These are phyloP conservation scores for Neurospora sp. DNA, from an alignment of 495 filamentous ascomycete species.

Conservation along the genomic window DNA sequence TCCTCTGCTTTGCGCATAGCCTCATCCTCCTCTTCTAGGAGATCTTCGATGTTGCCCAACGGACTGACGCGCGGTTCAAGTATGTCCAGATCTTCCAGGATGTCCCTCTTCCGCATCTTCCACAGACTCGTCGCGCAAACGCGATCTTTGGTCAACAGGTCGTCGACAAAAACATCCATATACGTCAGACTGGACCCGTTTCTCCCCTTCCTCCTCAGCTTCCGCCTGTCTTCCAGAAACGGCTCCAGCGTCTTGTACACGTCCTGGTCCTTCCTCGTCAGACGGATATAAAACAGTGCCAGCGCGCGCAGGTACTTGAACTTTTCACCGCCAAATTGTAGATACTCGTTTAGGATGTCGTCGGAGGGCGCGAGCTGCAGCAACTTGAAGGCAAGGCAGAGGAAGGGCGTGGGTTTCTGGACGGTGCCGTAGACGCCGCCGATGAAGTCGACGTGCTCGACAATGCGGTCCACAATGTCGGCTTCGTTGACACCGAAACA, in stretches of 20 bases:
- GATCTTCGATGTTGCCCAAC: slow-evolving; percentile 74
- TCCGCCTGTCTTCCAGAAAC: slow-evolving; percentile 70
- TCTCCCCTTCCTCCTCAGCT: slow-evolving; percentile 64
- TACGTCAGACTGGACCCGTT: slow-evolving; percentile 63
- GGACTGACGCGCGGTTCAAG: slow-evolving; percentile 80
- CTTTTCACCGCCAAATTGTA: slow-evolving; percentile 59
- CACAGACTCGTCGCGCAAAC: slow-evolving; percentile 87
- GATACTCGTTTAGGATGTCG: slow-evolving; percentile 71
- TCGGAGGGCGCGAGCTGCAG: slow-evolving; percentile 74
- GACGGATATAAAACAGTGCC: slow-evolving; percentile 83
- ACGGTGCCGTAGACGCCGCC: slow-evolving; percentile 76
- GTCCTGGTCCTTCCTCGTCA: slow-evolving; percentile 74
- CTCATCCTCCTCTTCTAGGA: slow-evolving; percentile 58
- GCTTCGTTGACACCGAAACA: slow-evolving; percentile 91
- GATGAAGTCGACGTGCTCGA: slow-evolving; percentile 65
- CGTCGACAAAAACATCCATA: slow-evolving; percentile 92
- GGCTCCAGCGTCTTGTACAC: slow-evolving; percentile 77
- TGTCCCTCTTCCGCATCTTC: slow-evolving; percentile 73
- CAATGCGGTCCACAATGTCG: slow-evolving; percentile 82
- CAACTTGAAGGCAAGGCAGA: slow-evolving; percentile 92
- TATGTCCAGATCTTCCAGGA: slow-evolving; percentile 82
- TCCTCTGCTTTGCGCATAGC: slow-evolving; percentile 16
- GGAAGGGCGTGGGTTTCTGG: slow-evolving; percentile 82
- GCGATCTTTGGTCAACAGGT: slow-evolving; percentile 78
- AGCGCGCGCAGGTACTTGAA: slow-evolving; percentile 87